These are phyloP conservation scores for Calendula officinalis DNA, from an alignment of 129 eudicot species.

Conservation along the genomic window DNA sequence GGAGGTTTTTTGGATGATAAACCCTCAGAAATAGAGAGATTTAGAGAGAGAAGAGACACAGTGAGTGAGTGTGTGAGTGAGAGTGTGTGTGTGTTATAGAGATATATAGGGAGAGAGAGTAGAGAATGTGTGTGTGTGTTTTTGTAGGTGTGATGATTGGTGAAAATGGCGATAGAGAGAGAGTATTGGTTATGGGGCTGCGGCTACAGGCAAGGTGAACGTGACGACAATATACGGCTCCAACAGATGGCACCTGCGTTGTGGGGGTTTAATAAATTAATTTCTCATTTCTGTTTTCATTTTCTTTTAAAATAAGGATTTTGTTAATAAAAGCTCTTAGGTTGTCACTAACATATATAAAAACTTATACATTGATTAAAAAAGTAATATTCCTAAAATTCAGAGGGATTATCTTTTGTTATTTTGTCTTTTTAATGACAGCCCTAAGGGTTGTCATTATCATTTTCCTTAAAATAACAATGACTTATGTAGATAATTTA, in stretches of 20 bases:
- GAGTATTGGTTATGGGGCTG: constrained; percentile 22
- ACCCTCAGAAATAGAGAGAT: background rate
- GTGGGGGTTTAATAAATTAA: constrained; percentile 15
- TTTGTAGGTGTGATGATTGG: constrained; percentile 25
- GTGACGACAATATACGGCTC: constrained; percentile 37
- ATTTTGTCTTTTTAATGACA: no score
- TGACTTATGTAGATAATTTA: no score
- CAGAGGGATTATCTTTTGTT: no score
- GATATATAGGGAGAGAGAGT: background rate
- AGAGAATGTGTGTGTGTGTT: constrained; percentile 26
- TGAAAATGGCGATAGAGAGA: constrained; percentile 24
- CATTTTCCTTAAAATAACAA: no score
- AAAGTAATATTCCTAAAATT: no score
- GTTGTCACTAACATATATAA: no score
- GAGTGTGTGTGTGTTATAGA: constrained; percentile 23
- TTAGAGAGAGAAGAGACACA: background rate
- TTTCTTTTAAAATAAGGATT: background rate
- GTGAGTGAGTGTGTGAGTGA: constrained; percentile 14
- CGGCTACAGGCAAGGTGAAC: constrained; percentile 26
- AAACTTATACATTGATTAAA: no score
- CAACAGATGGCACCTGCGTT: constrained; percentile 38
- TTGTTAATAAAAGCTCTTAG: no score
- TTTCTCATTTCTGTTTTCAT: background rate
- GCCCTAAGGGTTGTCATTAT: no score
- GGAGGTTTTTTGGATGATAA: constrained; percentile 8